A percentile compares a stretch with the other conserved stretches of the same genome.
Conservation (phyloP, 1,284 basidiomycete species). For the Flammula alnicola region DNA sequence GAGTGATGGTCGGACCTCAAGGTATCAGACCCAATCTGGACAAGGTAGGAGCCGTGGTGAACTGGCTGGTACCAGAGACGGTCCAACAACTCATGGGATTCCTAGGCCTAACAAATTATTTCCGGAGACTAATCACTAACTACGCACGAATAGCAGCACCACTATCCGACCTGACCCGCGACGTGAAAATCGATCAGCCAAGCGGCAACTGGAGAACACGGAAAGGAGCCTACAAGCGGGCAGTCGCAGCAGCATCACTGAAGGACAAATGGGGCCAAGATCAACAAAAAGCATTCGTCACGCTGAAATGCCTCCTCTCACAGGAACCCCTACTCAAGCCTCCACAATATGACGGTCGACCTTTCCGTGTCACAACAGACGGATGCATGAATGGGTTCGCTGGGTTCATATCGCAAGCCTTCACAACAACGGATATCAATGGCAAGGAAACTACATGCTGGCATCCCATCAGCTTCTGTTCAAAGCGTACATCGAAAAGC, state of each 20-base stretch:
- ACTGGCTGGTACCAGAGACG: not conserved
- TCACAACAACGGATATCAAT: not conserved
- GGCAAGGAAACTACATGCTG: not conserved
- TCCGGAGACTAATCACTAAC: too few species aligned
- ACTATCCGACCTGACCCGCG: too few species aligned
- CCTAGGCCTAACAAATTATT: not conserved
- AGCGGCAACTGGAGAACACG: too few species aligned
- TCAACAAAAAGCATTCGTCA: too few species aligned
- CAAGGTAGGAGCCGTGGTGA: not conserved
- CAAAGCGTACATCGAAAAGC: too few species aligned
- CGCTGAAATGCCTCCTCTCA: not conserved
- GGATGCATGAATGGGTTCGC: slow-evolving; percentile 1
- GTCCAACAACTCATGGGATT: not conserved
- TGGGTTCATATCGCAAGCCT: not conserved
- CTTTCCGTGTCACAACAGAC: not conserved
- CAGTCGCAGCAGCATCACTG: too few species aligned
- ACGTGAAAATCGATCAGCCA: too few species aligned
- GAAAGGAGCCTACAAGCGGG: too few species aligned
- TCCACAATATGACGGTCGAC: not conserved
- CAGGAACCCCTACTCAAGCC: not conserved
- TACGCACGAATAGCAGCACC: too few species aligned
- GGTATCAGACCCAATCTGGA: not conserved
- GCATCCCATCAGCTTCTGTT: too few species aligned
- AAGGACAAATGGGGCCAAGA: too few species aligned
- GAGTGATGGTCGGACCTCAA: not conserved